Base-by-base conservation (phyloP, 2,329 filamentous ascomycete genomes). In the Tolypocladium album region DNA sequence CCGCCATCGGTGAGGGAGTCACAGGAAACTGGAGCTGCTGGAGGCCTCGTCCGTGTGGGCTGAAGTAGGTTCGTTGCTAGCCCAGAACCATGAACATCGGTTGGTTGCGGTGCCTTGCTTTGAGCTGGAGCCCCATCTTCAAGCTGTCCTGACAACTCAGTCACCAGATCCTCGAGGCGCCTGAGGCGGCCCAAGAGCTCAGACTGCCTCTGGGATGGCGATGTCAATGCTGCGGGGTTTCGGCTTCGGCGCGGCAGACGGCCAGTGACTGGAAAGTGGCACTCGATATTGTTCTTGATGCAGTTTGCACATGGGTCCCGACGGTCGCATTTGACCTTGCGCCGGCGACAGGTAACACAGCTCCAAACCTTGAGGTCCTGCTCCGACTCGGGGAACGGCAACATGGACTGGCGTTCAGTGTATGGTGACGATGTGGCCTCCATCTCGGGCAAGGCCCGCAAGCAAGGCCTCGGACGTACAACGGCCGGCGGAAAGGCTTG, bases 311-410 rank as follows among this genome's bases (percentile, higher is more conserved):
- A 72, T 13, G 70, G 70, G 0, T 69, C 65, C 42, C 64, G 62
- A 59, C 70, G 65, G 22, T 72, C 70, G 50, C 70, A 72, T 4
- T 65, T 66, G 12, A 71, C 58, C 40, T 72, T 71, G 58, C 70
- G 70, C 0, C 68, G 68, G 17, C 70, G 67, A 52, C 70, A 72
- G 27, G 65, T 66, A 34, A 71, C 63, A 53, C 70, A 72, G 61
- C 68, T 72, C 70, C 70, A 72, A 59, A 68, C 67, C 13, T 65
- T 68, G 56, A 70, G 65, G 12, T 59, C 40, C 15, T 62, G 60
- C 15, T 58, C 53, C 22, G 53, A 20, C 43, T 8, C 38, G 57
- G 34, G 15, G 8, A 34, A 8, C 27, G 27, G n/a, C 15, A 9
- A 4, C 15, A 34, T 15, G 12, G 47, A 0, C 47, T n/a, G 27